Conservation (phyloP, 352 stramenopile species). For the Globisporangium camurandrum region DNA sequence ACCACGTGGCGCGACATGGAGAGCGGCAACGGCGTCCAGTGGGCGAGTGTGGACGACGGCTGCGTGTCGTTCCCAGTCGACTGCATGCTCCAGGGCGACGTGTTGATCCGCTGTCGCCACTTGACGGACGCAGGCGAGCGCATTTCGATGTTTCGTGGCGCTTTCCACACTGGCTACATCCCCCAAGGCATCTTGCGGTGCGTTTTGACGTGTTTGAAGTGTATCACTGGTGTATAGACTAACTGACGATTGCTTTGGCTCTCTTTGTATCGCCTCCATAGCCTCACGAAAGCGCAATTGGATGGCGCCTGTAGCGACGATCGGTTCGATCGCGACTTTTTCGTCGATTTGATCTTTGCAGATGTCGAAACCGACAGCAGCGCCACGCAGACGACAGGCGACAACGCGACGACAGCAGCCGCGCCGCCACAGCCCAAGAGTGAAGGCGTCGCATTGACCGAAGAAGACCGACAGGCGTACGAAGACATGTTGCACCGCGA, state of each 20-base stretch:
- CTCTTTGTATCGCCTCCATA: too few relatives aligned
- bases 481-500: conserved; percentile 86
- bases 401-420: too few relatives aligned
- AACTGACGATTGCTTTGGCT: too few relatives aligned
- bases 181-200: conserved; percentile 91
- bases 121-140: conserved; percentile 84
- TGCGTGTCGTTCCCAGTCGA: conserved; percentile 93
- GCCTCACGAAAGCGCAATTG: conserved; percentile 93
- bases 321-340: conserved; percentile 94
- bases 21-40: conserved; percentile 86
- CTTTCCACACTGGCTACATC: conserved; percentile 98
- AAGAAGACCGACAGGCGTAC: conserved; percentile 79
- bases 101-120: conserved; percentile 95
- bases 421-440: too few relatives aligned
- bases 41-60: conserved; percentile 83
- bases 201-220: too few relatives aligned
- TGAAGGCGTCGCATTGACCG: conserved; percentile 67
- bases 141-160: conserved; percentile 96
- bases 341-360: conserved; percentile 96
- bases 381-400: too few relatives aligned
- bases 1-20: conserved; percentile 87
- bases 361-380: conserved; percentile 81
- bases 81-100: conserved; percentile 95
- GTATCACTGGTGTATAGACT: too few relatives aligned
- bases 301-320: conserved; percentile 93